Conservation (phyloP, 129 eudicot species). For the Artemisia annua region DNA sequence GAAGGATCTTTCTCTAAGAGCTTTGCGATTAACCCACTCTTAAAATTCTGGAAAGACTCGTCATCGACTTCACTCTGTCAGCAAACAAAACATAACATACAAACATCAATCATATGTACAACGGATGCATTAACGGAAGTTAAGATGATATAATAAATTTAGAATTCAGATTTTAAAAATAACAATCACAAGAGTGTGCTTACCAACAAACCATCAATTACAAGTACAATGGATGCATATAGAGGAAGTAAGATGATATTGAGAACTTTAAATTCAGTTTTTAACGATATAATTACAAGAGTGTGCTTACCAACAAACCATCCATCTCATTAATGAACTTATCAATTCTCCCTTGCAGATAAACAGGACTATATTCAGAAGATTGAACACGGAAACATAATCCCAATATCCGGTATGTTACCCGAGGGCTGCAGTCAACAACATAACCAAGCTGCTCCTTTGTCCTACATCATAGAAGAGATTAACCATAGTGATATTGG, state of each 20-base stretch:
- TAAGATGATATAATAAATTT: background rate
- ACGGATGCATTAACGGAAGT: slow-evolving; percentile 6
- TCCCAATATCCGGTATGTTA: slow-evolving; percentile 76
- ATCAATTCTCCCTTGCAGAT: slow-evolving; percentile 67
- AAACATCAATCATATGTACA: slow-evolving; percentile 11
- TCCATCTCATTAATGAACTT: slow-evolving; percentile 63
- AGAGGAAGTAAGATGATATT: too few species aligned
- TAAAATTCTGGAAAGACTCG: slow-evolving; percentile 77
- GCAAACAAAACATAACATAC: background rate
- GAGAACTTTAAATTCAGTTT: too few species aligned
- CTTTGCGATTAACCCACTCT: slow-evolving; percentile 72
- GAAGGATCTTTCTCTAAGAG: slow-evolving; percentile 95
- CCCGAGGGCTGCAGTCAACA: slow-evolving; percentile 88
- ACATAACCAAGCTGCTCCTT: slow-evolving; percentile 99
- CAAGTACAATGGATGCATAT: background rate
- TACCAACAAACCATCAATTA: slow-evolving; percentile 70
- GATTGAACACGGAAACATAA: slow-evolving; percentile 95
- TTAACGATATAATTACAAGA: background rate
- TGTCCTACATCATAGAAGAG: slow-evolving; percentile 52
- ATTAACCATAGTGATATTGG: slow-evolving; percentile 22
- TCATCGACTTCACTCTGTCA: slow-evolving; percentile 76
- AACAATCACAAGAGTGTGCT: slow-evolving; percentile 23
- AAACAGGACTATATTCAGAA: slow-evolving; percentile 72
- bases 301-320: slow-evolving; percentile 67
- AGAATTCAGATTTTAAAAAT: background rate